Conservation (phyloP, 176 grass and related monocot genomes). For the Carex cristatella region DNA sequence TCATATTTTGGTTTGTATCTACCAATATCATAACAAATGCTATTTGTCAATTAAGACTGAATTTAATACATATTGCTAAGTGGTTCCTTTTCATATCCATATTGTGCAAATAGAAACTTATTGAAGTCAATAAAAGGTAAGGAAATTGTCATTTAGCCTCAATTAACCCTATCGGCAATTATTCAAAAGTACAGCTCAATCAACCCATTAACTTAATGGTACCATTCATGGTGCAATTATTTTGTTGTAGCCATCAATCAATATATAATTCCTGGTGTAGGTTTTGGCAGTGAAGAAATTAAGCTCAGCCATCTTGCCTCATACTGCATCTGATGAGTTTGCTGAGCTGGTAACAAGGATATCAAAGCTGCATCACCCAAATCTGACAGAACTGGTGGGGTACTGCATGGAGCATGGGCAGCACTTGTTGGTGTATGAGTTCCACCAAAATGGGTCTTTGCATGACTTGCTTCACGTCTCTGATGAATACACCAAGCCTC, state of each 20-base stretch:
- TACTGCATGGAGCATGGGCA: conserved; percentile 95
- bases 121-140: neutral
- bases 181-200: neutral
- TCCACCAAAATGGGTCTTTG: conserved; percentile 76
- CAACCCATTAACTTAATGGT: neutral
- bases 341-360: conserved; percentile 61
- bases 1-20: neutral
- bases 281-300: conserved; percentile 93
- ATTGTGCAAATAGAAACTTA: neutral
- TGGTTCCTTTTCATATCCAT: neutral
- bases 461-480: conserved; percentile 84
- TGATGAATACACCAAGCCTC: conserved; percentile 77
- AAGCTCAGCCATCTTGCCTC: conserved; percentile 57
- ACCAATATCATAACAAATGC: neutral
- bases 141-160: neutral
- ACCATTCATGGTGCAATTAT: neutral
- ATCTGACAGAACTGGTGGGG: conserved; percentile 80
- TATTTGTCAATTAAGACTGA: neutral
- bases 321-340: conserved; percentile 79
- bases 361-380: conserved; percentile 66
- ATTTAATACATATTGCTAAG: neutral
- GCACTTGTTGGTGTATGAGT: conserved; percentile 84
- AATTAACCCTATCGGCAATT: neutral
- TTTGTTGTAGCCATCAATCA: conserved; percentile 12
- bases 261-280: conserved; percentile 39